A percentile compares a stretch with the other conserved stretches of the same genome.
These are phyloP conservation scores for Neospora caninum DNA, from an alignment of 169 alveolate species.

Conservation along the genomic window DNA sequence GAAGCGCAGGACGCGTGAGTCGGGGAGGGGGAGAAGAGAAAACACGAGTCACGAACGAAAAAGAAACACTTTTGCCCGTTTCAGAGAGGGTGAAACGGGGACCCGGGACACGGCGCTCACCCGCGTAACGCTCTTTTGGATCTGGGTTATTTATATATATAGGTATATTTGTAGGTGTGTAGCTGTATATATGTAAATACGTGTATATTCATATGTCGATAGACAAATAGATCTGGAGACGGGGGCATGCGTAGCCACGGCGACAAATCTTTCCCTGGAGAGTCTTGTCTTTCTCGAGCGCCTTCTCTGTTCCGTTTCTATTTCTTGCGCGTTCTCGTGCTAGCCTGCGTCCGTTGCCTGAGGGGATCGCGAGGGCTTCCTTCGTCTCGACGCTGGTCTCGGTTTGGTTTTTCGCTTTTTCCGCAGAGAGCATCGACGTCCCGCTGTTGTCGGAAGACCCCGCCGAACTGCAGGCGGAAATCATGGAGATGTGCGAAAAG, in stretches of 20 bases:
- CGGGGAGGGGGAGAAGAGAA: background rate
- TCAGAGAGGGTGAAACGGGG: background rate
- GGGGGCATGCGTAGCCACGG: too few relatives aligned
- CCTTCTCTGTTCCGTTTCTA: background rate
- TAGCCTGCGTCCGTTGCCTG: too few relatives aligned
- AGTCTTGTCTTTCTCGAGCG: background rate
- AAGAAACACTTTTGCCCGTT: background rate
- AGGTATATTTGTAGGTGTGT: background rate
- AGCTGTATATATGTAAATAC: background rate
- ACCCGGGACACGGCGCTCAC: too few relatives aligned
- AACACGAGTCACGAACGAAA: background rate
- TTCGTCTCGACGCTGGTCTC: too few relatives aligned
- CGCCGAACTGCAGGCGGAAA: conserved; percentile 54
- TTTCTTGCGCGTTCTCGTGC: too few relatives aligned
- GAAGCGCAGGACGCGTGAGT: conserved; percentile 35
- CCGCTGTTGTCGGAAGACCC: conserved; percentile 57
- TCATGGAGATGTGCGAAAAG: conserved; percentile 74
- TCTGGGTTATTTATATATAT: background rate
- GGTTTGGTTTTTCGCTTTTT: background rate
- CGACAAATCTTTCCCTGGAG: too few relatives aligned
- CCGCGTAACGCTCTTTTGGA: too few relatives aligned
- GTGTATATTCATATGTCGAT: too few relatives aligned
- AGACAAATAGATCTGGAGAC: too few relatives aligned
- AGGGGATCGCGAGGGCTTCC: too few relatives aligned
- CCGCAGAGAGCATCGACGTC: background rate